Evolutionary conservation across 306 rosid genomes (phyloP).

Genomic region (Gynostemma pentaphyllum): DNA sequence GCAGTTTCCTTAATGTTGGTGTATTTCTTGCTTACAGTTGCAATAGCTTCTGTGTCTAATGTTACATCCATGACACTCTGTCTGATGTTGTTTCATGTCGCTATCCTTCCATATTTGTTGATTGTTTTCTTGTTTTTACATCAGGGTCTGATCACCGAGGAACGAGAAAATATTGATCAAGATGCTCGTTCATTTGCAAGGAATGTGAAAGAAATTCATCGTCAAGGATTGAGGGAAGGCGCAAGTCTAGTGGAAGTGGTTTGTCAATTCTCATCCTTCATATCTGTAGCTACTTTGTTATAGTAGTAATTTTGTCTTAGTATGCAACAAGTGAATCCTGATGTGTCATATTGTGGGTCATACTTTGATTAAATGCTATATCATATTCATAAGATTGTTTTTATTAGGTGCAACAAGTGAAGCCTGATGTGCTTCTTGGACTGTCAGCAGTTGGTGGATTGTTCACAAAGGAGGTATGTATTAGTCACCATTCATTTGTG

Average conservation of each 20-base stretch:
- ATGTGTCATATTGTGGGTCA: neutral
- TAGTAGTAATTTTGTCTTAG: neutral
- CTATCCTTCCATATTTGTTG: neutral
- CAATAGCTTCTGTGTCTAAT: neutral
- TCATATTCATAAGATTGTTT: slow-evolving; percentile 18
- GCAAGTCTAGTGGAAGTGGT: slow-evolving; percentile 98
- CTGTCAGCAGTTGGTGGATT: slow-evolving; percentile 98
- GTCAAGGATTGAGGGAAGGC: slow-evolving; percentile 91
- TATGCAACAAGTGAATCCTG: too few species aligned
- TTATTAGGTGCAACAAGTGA: slow-evolving; percentile 73
- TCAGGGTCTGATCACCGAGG: slow-evolving; percentile 93
- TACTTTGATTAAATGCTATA: slow-evolving; percentile 11
- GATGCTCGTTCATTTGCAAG: slow-evolving; percentile 91
- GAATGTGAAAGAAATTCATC: slow-evolving; percentile 58
- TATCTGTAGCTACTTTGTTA: neutral
- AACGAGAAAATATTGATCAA: slow-evolving; percentile 68
- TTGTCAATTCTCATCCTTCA: slow-evolving; percentile 20
- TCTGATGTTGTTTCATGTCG: neutral
- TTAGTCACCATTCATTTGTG: neutral
- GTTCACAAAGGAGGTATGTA: slow-evolving; percentile 80
- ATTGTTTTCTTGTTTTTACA: slow-evolving; percentile 8
- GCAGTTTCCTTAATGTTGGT: neutral
- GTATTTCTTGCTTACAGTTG: neutral
- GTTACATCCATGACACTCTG: neutral
- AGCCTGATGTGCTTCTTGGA: slow-evolving; percentile 99